Base-by-base conservation (phyloP, 2,329 filamentous ascomycete species). In the Coleophoma cylindrospora region DNA sequence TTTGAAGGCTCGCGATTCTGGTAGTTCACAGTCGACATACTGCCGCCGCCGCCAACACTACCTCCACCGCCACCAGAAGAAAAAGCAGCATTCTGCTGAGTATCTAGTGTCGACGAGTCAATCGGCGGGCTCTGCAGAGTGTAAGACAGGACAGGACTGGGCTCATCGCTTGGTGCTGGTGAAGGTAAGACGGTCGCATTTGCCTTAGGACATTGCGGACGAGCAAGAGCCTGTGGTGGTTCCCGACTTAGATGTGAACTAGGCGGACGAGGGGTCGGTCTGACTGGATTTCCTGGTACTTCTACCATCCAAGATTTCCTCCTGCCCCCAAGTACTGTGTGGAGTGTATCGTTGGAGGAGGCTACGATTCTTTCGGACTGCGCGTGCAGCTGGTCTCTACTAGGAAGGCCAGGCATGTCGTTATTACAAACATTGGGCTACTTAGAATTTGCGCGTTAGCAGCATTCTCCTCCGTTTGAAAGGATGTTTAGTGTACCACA, bases 111-210 rank as follows among this genome's bases (percentile, higher is more conserved):
- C 27, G 41, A 44, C 11, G 45, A 21, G 33, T 49, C 32, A 55
- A 50, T 41, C 47, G 47, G 22, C 49, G 49, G 36, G 41, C 44
- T 49, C 33, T 50, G 69, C 51, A 70, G 63, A 61, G 50, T 58
- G 65, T 52, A 67, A 61, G 50, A 67, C 52, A 54, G 64, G 17
- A 54, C 64, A 21, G 77, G 77, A 59, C 77, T 81, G 14, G 73
- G 70, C 53, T 84, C 80, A 55, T 86, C 79, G 61, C 81, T 86
- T 11, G 79, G 76, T 12, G 81, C 76, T 33, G 84, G 82, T 13
- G 84, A 85, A 7, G 81, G 80, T 45, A 86, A 72, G 17, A 78
- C 69, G 34, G 67, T 57, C 51, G 63, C 55, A 17, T 52, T 54
- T 14, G 27, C 27, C 4, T 27, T 27, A 27, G 27, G 27, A 27